phyloP scores from a whole-genome alignment of 305 asterid genomes.

The Rubia peregrina region DNA sequence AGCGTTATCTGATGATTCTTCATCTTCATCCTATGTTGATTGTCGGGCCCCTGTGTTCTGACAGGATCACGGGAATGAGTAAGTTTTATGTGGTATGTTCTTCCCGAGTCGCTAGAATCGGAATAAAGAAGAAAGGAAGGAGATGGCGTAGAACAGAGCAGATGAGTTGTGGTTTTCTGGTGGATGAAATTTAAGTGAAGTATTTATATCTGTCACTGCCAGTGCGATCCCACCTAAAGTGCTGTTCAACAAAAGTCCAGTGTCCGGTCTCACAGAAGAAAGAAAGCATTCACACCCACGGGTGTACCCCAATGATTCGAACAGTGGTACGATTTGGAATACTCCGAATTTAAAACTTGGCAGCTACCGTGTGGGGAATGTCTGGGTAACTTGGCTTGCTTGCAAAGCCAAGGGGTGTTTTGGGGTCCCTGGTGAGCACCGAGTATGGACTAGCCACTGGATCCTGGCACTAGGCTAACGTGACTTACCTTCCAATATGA shows the following conservation, averaged over 20 bases:
- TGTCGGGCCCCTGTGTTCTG: not conserved
- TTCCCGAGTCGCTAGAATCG: not conserved
- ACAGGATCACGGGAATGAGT: not conserved
- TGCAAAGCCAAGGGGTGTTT: too few relatives aligned
- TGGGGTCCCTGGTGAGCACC: too few relatives aligned
- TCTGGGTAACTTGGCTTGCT: too few relatives aligned
- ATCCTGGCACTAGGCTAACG: too few relatives aligned
- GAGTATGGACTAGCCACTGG: too few relatives aligned
- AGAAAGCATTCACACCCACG: too few relatives aligned
- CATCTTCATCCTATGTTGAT: constrained; percentile 10
- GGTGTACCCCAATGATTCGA: too few relatives aligned
- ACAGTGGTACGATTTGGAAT: too few relatives aligned
- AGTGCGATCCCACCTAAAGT: not conserved
- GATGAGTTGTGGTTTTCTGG: not conserved
- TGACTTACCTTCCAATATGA: too few relatives aligned
- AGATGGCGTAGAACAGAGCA: not conserved
- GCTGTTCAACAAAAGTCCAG: not conserved
- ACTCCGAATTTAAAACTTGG: too few relatives aligned
- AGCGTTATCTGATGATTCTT: not conserved
- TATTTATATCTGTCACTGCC: not conserved
- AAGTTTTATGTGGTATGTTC: not conserved
- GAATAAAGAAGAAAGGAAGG: not conserved
- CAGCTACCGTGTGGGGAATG: too few relatives aligned
- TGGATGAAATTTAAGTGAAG: not conserved
- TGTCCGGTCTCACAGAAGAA: not conserved